These are phyloP conservation scores for Plasmodium vinckei DNA, from an alignment of 169 alveolate genomes.

Conservation along the genomic window DNA sequence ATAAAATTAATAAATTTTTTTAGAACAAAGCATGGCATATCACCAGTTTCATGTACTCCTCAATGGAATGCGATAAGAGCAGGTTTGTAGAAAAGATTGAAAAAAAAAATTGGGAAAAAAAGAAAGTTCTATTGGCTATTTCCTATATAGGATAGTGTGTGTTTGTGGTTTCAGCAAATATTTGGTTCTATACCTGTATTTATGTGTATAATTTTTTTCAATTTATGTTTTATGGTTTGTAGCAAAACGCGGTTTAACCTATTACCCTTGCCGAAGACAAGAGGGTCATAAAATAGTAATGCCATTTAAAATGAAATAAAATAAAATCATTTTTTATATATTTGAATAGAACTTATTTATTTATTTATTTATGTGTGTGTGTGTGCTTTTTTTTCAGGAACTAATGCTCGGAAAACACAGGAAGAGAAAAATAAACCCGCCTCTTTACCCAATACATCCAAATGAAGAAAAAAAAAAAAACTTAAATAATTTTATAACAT, in stretches of 20 bases:
- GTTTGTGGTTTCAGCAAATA: too few relatives aligned
- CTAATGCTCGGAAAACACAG: conserved; percentile 88
- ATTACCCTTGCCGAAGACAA: conserved; percentile 59
- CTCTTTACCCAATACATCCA: conserved; percentile 89
- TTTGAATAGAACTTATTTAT: too few relatives aligned
- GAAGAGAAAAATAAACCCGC: conserved; percentile 85
- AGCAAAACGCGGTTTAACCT: conserved; percentile 17
- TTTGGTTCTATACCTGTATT: too few relatives aligned
- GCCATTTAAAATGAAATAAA: not conserved
- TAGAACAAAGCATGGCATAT: not conserved
- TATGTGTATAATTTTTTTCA: not conserved
- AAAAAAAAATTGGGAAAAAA: not conserved
- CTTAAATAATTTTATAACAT: conserved; percentile 84
- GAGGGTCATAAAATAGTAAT: conserved; percentile 50
- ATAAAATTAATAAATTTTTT: not conserved
- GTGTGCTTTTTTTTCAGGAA: conserved; percentile 77
- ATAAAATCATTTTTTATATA: too few relatives aligned
- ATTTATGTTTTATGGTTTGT: not conserved
- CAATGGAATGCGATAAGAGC: not conserved
- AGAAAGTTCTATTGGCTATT: too few relatives aligned
- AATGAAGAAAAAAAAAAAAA: conserved; percentile 84
- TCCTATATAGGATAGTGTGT: too few relatives aligned
- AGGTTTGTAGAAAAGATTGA: not conserved
- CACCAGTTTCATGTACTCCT: not conserved
- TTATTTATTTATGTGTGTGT: too few relatives aligned